phyloP scores from a whole-genome alignment of 371 early-diverging fungal genomes.

The Haplosporangium sp. region DNA sequence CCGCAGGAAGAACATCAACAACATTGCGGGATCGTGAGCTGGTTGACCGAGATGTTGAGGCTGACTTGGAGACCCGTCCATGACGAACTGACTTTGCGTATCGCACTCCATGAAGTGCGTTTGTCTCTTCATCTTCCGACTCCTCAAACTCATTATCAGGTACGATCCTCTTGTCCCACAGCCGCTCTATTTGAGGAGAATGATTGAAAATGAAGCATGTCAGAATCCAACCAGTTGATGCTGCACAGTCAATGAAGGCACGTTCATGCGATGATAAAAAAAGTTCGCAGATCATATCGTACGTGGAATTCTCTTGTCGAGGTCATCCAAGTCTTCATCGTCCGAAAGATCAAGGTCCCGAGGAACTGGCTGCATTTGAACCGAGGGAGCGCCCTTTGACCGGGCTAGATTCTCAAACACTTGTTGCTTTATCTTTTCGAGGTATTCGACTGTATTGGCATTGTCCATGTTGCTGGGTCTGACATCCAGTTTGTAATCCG shows the following conservation, averaged over 20 bases:
- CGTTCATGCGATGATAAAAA: neutral
- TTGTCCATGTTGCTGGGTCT: conserved; percentile 97
- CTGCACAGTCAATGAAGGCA: conserved; percentile 3
- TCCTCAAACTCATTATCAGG: conserved; percentile 74
- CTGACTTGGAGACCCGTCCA: conserved; percentile 32
- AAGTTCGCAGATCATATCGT: conserved; percentile 18
- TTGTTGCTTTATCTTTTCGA: conserved; percentile 87
- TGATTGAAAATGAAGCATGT: conserved; percentile 1
- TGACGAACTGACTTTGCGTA: conserved; percentile 43
- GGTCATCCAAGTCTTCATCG: conserved; percentile 61
- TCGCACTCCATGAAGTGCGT: conserved; percentile 39
- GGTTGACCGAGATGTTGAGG: conserved; percentile 5
- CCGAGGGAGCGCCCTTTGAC: conserved; percentile 94
- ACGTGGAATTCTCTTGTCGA: conserved; percentile 68
- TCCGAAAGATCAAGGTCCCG: conserved; percentile 58
- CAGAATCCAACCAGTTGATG: neutral
- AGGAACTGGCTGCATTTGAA: conserved; percentile 89
- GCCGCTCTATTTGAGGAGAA: conserved; percentile 54
- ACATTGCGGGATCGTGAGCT: conserved; percentile 20
- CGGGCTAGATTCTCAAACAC: conserved; percentile 92
- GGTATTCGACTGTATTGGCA: conserved; percentile 89
- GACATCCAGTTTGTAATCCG: conserved; percentile 94
- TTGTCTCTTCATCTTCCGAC: conserved; percentile 70
- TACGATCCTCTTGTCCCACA: conserved; percentile 63
- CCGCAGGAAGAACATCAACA: conserved; percentile 38